Conservation (phyloP, 768 basidiomycete species). For the Boletus pseudopeckii region DNA sequence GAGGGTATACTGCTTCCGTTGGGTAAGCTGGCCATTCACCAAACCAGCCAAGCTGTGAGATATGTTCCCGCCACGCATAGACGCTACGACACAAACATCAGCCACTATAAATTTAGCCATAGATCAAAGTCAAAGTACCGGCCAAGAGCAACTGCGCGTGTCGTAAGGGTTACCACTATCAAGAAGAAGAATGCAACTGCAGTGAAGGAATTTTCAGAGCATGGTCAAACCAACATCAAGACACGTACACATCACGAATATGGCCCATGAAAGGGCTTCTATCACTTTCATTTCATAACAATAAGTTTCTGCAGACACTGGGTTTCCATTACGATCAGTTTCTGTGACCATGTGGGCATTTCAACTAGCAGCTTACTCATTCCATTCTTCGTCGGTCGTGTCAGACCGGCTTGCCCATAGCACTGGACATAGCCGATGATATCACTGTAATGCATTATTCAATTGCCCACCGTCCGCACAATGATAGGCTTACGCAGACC, state of each 20-base stretch:
- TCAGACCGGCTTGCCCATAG: constrained; percentile 43
- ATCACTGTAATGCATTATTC: constrained; percentile 45
- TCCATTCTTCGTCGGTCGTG: constrained; percentile 50
- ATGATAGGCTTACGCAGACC: constrained; percentile 54
- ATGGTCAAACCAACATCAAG: constrained; percentile 1
- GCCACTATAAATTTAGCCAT: background rate
- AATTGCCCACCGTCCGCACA: background rate
- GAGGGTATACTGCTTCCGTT: constrained; percentile 22
- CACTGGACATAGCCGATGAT: constrained; percentile 66
- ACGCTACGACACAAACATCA: constrained; percentile 9
- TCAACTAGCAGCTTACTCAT: constrained; percentile 40
- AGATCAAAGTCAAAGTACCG: constrained; percentile 18
- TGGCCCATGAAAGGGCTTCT: constrained; percentile 75
- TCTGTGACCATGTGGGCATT: background rate
- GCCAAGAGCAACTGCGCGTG: constrained; percentile 32
- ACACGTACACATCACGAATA: constrained; percentile 51
- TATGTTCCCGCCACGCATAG: constrained; percentile 34
- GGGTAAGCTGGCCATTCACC: constrained; percentile 64
- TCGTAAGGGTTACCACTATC: constrained; percentile 55
- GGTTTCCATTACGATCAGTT: constrained; percentile 3
- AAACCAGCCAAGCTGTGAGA: constrained; percentile 72
- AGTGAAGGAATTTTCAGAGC: background rate
- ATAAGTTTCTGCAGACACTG: constrained; percentile 54
- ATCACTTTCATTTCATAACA: constrained; percentile 82
- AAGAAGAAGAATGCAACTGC: constrained; percentile 48